Evolutionary conservation across 163 green algal species (phyloP).

Genomic region (Smithsoniella earleae): DNA sequence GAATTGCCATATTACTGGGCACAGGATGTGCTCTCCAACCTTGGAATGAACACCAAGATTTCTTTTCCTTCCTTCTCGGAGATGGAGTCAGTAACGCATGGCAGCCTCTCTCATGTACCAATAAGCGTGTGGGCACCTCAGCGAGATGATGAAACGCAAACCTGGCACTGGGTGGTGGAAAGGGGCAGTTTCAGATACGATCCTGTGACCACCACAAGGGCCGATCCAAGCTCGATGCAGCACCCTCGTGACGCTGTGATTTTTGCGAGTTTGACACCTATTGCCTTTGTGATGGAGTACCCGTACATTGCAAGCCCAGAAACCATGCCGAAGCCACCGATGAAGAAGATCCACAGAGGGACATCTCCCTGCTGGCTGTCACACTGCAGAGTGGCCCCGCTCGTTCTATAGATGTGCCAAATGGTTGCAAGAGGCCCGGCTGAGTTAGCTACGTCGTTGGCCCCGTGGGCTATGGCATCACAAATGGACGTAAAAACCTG

Average conservation of each 20-base stretch:
- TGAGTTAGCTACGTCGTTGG: slow-evolving; percentile 38
- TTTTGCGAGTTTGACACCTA: slow-evolving; percentile 51
- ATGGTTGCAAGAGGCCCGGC: slow-evolving; percentile 41
- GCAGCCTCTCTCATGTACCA: background rate
- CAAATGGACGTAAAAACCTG: slow-evolving; percentile 48
- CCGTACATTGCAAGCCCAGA: slow-evolving; percentile 53
- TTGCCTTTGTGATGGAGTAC: slow-evolving; percentile 42
- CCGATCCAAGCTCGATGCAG: slow-evolving; percentile 50
- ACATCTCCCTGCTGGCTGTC: background rate
- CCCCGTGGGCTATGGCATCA: slow-evolving; percentile 44
- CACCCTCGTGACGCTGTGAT: slow-evolving; percentile 53
- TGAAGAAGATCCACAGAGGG: slow-evolving; percentile 25
- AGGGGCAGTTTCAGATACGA: slow-evolving; percentile 55
- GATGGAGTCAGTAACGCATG: background rate
- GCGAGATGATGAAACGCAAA: slow-evolving; percentile 4
- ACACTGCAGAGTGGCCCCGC: background rate
- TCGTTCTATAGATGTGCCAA: slow-evolving; percentile 39
- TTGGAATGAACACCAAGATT: too few species aligned
- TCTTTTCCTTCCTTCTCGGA: background rate
- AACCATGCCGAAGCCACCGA: slow-evolving; percentile 44
- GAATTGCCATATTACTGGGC: background rate
- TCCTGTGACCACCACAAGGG: slow-evolving; percentile 47
- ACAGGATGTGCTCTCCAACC: too few species aligned
- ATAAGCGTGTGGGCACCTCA: background rate
- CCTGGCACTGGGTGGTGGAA: slow-evolving; percentile 61